These are phyloP conservation scores for Candida dendrica DNA, from an alignment of 805 yeast species.

Conservation along the genomic window DNA sequence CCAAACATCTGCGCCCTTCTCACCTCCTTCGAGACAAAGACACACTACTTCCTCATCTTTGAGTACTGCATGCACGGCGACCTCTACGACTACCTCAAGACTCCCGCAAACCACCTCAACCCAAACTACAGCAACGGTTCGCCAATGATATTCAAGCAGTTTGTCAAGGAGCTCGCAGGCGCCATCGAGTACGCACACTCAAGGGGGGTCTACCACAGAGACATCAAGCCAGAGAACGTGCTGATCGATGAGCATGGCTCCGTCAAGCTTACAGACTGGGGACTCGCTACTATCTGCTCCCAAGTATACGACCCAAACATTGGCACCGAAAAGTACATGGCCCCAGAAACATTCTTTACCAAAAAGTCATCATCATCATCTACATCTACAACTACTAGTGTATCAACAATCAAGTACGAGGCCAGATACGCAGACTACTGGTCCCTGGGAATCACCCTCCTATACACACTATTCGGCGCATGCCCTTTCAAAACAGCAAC, in stretches of 20 bases:
- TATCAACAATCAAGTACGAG: constrained; percentile 38
- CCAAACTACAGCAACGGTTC: constrained; percentile 5
- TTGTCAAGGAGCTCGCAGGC: constrained; percentile 40
- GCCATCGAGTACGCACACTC: constrained; percentile 52
- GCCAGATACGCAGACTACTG: constrained; percentile 78
- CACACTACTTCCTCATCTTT: constrained; percentile 47
- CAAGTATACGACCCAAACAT: constrained; percentile 30
- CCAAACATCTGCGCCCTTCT: constrained; percentile 51
- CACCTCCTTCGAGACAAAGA: constrained; percentile 48
- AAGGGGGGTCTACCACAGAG: constrained; percentile 59
- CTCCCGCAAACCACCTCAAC: constrained; percentile 13
- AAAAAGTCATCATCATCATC: constrained; percentile 10
- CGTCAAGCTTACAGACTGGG: constrained; percentile 70
- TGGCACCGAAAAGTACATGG: constrained; percentile 88
- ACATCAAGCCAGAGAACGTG: constrained; percentile 68
- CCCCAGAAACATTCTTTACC: constrained; percentile 73
- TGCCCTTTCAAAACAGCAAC: constrained; percentile 78
- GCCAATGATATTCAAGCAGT: constrained; percentile 25
- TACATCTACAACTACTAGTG: too few species aligned
- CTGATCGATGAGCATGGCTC: constrained; percentile 43
- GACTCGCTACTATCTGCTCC: constrained; percentile 43
- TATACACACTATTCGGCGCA: constrained; percentile 74
- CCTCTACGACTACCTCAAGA: constrained; percentile 45
- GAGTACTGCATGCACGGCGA: constrained; percentile 67
- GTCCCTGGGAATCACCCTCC: constrained; percentile 78